These are phyloP conservation scores for Arthrobotrys iridis DNA, from an alignment of 2,329 filamentous ascomycete genomes.

Conservation along the genomic window DNA sequence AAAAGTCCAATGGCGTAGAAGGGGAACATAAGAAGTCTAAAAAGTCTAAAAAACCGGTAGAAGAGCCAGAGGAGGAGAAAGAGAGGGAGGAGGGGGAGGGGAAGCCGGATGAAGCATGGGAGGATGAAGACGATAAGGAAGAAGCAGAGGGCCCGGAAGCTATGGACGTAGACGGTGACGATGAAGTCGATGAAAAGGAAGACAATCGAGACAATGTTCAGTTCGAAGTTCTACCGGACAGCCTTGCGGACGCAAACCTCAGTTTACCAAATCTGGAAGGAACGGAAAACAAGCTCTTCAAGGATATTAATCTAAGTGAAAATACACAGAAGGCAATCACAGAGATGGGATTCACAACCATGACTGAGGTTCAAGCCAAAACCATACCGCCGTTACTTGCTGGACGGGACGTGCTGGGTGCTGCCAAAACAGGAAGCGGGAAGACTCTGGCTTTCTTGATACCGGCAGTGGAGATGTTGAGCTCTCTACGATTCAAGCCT, in stretches of 20 bases:
- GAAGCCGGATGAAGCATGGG: slow-evolving; percentile 13
- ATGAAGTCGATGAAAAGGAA: slow-evolving; percentile 60
- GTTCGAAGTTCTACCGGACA: slow-evolving; percentile 64
- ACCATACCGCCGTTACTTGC: slow-evolving; percentile 88
- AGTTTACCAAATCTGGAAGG: slow-evolving; percentile 69
- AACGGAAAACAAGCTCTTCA: slow-evolving; percentile 74
- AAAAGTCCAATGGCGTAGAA: background rate
- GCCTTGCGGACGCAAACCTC: slow-evolving; percentile 60
- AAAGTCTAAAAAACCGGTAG: slow-evolving; percentile 23
- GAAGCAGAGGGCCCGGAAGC: slow-evolving; percentile 3
- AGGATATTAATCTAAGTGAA: slow-evolving; percentile 83
- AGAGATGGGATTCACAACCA: slow-evolving; percentile 91
- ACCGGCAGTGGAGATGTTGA: slow-evolving; percentile 91
- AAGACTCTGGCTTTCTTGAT: slow-evolving; percentile 96
- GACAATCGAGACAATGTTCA: slow-evolving; percentile 59
- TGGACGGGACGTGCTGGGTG: slow-evolving; percentile 78
- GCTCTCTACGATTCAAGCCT: slow-evolving; percentile 90
- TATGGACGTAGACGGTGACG: slow-evolving; percentile 54
- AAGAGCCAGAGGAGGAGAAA: background rate
- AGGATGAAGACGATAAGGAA: slow-evolving; percentile 21
- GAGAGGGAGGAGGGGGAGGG: slow-evolving; percentile 9
- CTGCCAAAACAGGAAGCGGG: slow-evolving; percentile 93
- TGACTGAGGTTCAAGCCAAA: slow-evolving; percentile 93
- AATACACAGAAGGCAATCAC: slow-evolving; percentile 88
- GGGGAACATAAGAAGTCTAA: slow-evolving; percentile 26